phyloP scores from a whole-genome alignment of 352 stramenopile genomes.

The Chrysophaeum taylorii region DNA sequence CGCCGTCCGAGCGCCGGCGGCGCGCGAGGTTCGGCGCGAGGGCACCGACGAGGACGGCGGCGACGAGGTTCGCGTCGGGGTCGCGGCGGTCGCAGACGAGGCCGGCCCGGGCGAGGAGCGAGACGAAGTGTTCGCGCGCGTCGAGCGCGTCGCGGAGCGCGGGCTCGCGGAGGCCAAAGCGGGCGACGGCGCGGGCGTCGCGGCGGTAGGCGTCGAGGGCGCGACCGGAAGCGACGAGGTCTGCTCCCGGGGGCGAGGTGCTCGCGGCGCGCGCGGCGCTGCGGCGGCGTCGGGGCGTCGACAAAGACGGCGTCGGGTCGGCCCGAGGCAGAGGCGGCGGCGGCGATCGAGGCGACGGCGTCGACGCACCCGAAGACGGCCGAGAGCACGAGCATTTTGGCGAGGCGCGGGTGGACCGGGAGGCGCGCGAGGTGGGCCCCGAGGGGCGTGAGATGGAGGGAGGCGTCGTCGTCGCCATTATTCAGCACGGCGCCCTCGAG shows the following conservation, averaged over 20 bases:
- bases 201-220: not conserved
- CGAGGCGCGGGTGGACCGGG: slow-evolving; percentile 76
- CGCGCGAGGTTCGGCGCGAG: not conserved
- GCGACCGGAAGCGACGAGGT: slow-evolving; percentile 1
- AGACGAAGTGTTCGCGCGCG: slow-evolving; percentile 6
- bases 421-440: slow-evolving; percentile 67
- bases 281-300: not conserved
- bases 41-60: not conserved
- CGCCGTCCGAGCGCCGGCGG: slow-evolving; percentile 62
- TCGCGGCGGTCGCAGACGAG: not conserved
- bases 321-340: not conserved
- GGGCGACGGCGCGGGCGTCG: not conserved
- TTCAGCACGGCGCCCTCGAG: slow-evolving; percentile 29
- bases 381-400: slow-evolving; percentile 77
- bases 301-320: not conserved
- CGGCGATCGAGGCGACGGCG: slow-evolving; percentile 50
- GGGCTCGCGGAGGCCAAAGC: not conserved
- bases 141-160: not conserved
- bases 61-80: slow-evolving; percentile 6
- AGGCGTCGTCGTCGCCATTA: not conserved
- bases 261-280: not conserved
- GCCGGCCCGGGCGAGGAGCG: not conserved
- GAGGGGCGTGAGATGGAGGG: slow-evolving; percentile 56
- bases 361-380: slow-evolving; percentile 75
- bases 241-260: not conserved